Evolutionary conservation across 495 filamentous ascomycete genomes (phyloP), one percentile per base, ranked within the genome.

Genomic region (Xylaria nigripes): DNA sequence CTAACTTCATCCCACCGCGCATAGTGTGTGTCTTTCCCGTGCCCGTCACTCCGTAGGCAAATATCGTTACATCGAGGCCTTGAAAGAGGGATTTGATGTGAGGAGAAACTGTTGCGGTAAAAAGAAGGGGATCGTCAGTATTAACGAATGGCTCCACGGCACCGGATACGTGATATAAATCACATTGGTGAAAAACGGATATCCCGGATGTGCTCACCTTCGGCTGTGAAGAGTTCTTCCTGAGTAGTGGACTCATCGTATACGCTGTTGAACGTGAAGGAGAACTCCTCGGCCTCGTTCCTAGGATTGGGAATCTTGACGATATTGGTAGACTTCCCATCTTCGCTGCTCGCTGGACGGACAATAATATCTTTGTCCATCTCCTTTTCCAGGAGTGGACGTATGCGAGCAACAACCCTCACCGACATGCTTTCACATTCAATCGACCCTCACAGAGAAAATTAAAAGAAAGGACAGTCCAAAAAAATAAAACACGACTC

Each of bases 21-120:
- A 98, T 98, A 1, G 93, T 98, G 72, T 96, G 89, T 47, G 93
- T 98, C 70, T 98, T 98, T 21, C 93, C 93, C 0, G 90, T 95
- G 21, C 93, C 93, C 1, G 93, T 97, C 19, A 91, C 88, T 36
- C 93, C 93, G 62, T 98, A 96, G 36, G 93, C 92, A 65, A 98
- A 98, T 47, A 97, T 79, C 2, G 90, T 96, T 23, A 95, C 84
- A 68, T 98, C 93, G 59, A 90, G 84, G 48, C 93, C 93, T 67
- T 89, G 85, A 73, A 98, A 96, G 5, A 98, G 81, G 51, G 95
- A 85, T 61, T 95, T 96, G 30, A 95, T 74, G 32, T 87, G 70
- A 16, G 78, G 77, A 8, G 76, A 65, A 54, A 80, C 78, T 81
- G 56, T 19, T 24, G 1, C 2, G 16, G 40, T 30, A 12, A 34